Base-by-base conservation (phyloP, 495 filamentous ascomycete genomes). In the Penicillium salamii region DNA sequence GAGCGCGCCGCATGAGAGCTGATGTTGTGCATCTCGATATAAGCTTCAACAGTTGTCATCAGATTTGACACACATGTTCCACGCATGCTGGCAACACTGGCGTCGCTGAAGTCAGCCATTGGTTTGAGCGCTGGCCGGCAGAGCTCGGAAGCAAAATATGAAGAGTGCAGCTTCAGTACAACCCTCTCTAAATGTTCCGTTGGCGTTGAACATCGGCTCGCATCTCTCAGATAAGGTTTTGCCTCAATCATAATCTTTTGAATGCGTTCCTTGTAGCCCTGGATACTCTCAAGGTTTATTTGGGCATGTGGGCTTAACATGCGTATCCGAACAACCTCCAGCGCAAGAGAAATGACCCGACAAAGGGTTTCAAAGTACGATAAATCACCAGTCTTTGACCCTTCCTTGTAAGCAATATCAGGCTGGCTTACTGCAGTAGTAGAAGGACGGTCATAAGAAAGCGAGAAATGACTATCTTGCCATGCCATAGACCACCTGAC, bases 401-500 rank as follows among this genome's bases (percentile, higher is more conserved):
- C 62, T 31, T 69, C 65, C 13, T 53, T 65, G 20, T 74, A 70
- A 3, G 77, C 74, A 42, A 80, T 76, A 19, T 74, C 68, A 7
- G 72, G 70, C 39, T 76, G 74, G 38, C 70, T 69, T 2, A 75
- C 74, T 2, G 75, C 73, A 1, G 76, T 78, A 5, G 77, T 75
- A 5, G 78, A 78, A 7, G 75, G 77, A 14, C 81, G 62, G 53
- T 84, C 81, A 50, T 82, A 84, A 12, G 78, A 80, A 7, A 84
- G 73, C 5, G 76, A 82, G 17, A 84, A 74, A 34, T 83, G 71
- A 49, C 76, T 79, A 50, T 84, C 81, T 55, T 83, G 81, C 81
- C 81, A 84, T 13, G 81, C 70, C 60, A 84, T 73, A 2, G 77
- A 78, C 80, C 81, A 84, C 74, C 74, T 75, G 31, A 1, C 15